Base-by-base conservation (phyloP, 2,329 filamentous ascomycete genomes). In the Curvularia verruculosa region DNA sequence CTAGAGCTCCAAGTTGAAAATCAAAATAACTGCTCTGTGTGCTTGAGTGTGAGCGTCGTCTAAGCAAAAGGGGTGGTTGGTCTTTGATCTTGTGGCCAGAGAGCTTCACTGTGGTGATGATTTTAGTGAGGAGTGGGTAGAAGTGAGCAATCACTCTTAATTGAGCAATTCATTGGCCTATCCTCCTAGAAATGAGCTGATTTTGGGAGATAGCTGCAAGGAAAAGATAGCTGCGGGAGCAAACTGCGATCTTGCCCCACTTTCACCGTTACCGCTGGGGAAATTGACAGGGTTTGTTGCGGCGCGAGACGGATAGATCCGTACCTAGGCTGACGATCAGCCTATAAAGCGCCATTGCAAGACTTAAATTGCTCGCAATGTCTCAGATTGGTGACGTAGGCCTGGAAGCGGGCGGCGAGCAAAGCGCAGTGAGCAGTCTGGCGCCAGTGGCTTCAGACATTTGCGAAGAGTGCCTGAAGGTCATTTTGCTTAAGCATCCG, bases 161-260 rank as follows among this genome's bases (percentile, higher is more conserved):
- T 37, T n/a, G 5, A 40, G 56, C 24, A 34, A n/a, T 39, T 31
- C 0, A 58, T 54, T 58, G 55, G 55, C 6, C 46, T 46, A 50
- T 28, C 40, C 55, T 21, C 51, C 26, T 21, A 0, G 9, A 9
- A 29, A 29, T 10, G 8, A 29, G 28, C 8, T 10, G 2, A 12
- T 10, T 12, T 29, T 10, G 28, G 9, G 28, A 10, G 28, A 8
- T 29, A 10, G 28, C 7, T 4, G 8, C 9, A 10, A 10, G 28
- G 9, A 29, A 29, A 12, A 4, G 28, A 29, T 10, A 9, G 28
- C 28, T 29, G 10, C 28, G 9, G 9, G 10, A 29, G 10, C 28
- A 29, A 29, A 29, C 28, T 10, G 8, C 2, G 10, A 9, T 29
- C 26, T 6, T 6, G 26, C 3, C 28, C 7, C 6, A 9, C 48